phyloP scores from a whole-genome alignment of 345 rosid species.

The Eutrema yunnanense region DNA sequence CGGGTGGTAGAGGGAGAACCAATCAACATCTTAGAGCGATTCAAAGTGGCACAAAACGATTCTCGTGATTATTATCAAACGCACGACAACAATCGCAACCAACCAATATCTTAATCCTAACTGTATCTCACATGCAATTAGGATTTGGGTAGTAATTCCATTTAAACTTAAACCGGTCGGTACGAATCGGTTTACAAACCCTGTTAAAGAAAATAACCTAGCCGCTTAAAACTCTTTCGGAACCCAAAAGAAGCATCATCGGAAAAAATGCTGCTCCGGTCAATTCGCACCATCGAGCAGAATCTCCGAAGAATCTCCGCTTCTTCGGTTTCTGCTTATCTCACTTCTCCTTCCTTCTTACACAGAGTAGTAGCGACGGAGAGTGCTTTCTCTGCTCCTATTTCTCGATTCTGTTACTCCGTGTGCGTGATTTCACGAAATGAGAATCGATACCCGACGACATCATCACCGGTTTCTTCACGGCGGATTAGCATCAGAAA shows the following conservation, averaged over 20 bases:
- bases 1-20: too few relatives aligned
- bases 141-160: not conserved
- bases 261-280: slow-evolving; percentile 27
- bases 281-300: slow-evolving; percentile 25
- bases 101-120: too few relatives aligned
- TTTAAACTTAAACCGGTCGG: slow-evolving; percentile 5
- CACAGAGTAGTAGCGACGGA: slow-evolving; percentile 1
- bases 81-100: too few relatives aligned
- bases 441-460: slow-evolving; percentile 6
- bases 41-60: too few relatives aligned
- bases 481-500: not conserved
- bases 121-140: too few relatives aligned
- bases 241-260: not conserved
- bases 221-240: slow-evolving; percentile 10
- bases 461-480: not conserved
- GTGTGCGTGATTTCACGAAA: not conserved
- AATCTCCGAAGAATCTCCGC: slow-evolving; percentile 6
- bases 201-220: slow-evolving; percentile 15
- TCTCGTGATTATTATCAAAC: too few relatives aligned
- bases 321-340: not conserved
- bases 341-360: not conserved
- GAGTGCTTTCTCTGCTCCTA: not conserved
- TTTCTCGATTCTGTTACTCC: not conserved
- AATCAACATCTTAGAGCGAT: too few relatives aligned
- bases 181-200: slow-evolving; percentile 3